A percentile compares a stretch with the other conserved stretches of the same genome.
These are phyloP conservation scores for Populus deltoides DNA, from an alignment of 345 rosid genomes.

Conservation along the genomic window DNA sequence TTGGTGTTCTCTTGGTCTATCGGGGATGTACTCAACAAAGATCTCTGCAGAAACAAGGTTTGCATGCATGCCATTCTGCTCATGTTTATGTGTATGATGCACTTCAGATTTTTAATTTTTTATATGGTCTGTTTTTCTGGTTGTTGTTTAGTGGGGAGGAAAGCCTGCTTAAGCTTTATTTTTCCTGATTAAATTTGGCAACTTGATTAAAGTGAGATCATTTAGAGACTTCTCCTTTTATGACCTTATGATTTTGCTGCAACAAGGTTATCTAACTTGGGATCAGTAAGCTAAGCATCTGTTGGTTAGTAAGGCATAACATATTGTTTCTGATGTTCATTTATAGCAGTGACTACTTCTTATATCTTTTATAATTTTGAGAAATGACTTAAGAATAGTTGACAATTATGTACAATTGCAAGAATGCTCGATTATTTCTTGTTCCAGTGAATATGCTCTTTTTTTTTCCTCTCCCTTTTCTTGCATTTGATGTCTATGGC, in stretches of 20 bases:
- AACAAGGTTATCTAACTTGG: too few species aligned
- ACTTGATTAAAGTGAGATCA: background rate
- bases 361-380: background rate
- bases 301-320: background rate
- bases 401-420: background rate
- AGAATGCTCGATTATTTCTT: background rate
- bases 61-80: background rate
- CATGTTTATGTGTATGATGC: too few species aligned
- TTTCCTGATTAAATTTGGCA: background rate
- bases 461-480: background rate
- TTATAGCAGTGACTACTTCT: background rate
- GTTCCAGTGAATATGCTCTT: too few species aligned
- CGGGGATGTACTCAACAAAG: background rate
- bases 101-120: background rate
- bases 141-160: background rate
- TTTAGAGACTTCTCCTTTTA: background rate
- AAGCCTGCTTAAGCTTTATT: background rate
- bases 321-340: background rate
- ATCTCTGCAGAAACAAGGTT: background rate
- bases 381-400: background rate
- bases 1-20: slow-evolving; percentile 2
- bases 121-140: background rate
- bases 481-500: too few species aligned
- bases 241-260: background rate
- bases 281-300: background rate